phyloP scores from a whole-genome alignment of 2,329 filamentous ascomycete species.

The Ophiostoma australiae region DNA sequence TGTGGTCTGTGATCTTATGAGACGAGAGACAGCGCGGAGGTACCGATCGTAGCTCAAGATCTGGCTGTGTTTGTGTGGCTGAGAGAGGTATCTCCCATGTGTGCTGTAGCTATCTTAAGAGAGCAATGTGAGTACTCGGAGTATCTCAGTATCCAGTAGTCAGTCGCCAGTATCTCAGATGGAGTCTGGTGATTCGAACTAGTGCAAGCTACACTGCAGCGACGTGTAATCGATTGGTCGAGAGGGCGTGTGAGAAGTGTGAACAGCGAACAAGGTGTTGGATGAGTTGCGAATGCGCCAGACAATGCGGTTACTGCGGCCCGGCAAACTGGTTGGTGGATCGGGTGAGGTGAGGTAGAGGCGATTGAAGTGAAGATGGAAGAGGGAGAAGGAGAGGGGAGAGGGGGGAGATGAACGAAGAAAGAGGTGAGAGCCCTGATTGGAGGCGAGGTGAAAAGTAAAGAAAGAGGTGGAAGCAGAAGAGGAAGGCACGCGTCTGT shows the following conservation, averaged over 20 bases:
- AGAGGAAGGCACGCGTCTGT: not conserved
- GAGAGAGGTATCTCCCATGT: too few species aligned
- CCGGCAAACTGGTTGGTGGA: constrained; percentile 12
- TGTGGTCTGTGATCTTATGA: not conserved
- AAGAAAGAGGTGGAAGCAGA: not conserved
- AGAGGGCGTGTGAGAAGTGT: not conserved
- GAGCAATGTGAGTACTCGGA: not conserved
- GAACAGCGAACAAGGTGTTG: not conserved
- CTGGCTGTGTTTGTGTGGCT: not conserved
- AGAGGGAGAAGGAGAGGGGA: not conserved
- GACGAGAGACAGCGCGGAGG: not conserved
- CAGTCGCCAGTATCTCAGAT: not conserved
- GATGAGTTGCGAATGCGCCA: constrained; percentile 1
- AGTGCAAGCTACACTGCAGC: constrained; percentile 9
- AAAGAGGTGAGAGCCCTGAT: not conserved
- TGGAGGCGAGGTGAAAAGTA: not conserved
- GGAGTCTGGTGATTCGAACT: not conserved
- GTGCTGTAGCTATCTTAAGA: too few species aligned
- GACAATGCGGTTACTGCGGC: not conserved
- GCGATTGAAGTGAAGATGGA: not conserved
- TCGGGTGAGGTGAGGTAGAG: not conserved
- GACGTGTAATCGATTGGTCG: constrained; percentile 11
- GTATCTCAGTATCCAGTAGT: not conserved
- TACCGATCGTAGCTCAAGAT: not conserved
- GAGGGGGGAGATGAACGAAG: not conserved